Evolutionary conservation across 352 stramenopile species (phyloP), one percentile per base, ranked within the genome.

Genomic region (Phytophthora macrochlamydospora): DNA sequence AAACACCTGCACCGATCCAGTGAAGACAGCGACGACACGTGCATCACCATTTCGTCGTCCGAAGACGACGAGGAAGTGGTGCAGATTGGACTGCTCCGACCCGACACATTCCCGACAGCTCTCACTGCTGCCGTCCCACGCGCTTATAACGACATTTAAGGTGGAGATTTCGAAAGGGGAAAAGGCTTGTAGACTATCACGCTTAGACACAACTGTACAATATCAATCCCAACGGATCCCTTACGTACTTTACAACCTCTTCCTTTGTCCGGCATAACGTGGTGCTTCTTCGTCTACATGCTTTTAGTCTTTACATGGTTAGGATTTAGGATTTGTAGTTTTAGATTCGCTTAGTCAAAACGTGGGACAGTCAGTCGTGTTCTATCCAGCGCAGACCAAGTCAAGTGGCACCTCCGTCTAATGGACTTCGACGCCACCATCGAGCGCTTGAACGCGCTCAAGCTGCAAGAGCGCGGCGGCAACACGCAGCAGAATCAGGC

Each of bases 351-450:
- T 14, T 5, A 29, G 43, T 49, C 43, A 49, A 49, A 13, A 49
- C 43, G 43, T 49, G 43, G 43, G 43, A 49, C 43, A 29, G 3
- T 45, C 38, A 45, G 13, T 45, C 38, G 18, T 24, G 18, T 45
- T 45, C 8, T 12, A 45, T 45, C 18, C 38, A 45, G 38, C 18
- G 11, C 13, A 45, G 11, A 14, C 38, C 38, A 45, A 45, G 38
- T 45, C 18, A 24, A 24, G 18, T 24, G 18, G 18, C 18, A 24
- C 18, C 18, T 24, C 18, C 18, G 18, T 24, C 18, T 24, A n/a
- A 78, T 89, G 70, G 78, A 85, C 60, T 75, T 92, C 32, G 82
- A 91, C 73, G 78, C 76, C 24, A 81, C 83, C 18, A 91, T 93
- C 69, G 81, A 91, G 79, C 81, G 83, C 18, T 69, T 93, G 6